A percentile compares a stretch with the other conserved stretches of the same genome.
Conservation (phyloP, 2,329 filamentous ascomycete genomes). For the Pseudogymnoascus sp. region DNA sequence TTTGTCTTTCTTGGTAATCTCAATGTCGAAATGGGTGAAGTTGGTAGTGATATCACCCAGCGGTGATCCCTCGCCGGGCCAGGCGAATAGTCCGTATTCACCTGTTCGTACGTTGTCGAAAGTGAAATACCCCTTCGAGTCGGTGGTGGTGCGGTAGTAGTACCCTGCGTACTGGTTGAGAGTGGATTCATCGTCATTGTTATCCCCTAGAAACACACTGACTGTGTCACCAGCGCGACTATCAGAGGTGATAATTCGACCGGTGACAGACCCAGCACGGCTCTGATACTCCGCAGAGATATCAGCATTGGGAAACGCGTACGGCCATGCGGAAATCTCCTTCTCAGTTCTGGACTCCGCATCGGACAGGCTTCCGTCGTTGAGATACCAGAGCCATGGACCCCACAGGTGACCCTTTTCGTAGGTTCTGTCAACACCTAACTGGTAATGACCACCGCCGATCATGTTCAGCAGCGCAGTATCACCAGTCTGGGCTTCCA, state of each 20-base stretch:
- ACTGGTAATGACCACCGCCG: constrained; percentile 43
- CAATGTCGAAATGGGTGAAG: constrained; percentile 35
- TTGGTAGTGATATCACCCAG: constrained; percentile 40
- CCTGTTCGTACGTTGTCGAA: constrained; percentile 38
- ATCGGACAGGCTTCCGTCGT: constrained; percentile 40
- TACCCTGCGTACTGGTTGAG: constrained; percentile 41
- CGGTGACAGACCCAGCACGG: constrained; percentile 37
- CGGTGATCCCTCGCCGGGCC: constrained; percentile 37
- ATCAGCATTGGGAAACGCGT: constrained; percentile 37
- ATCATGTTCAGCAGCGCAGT: constrained; percentile 48
- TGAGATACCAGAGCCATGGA: constrained; percentile 40
- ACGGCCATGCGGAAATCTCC: constrained; percentile 41
- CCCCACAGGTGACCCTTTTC: constrained; percentile 36
- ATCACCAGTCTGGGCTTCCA: constrained; percentile 43
- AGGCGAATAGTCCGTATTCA: constrained; percentile 42
- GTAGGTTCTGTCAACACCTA: constrained; percentile 30
- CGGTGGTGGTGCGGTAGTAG: constrained; percentile 43
- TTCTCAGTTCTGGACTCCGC: constrained; percentile 33
- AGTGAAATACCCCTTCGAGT: constrained; percentile 35
- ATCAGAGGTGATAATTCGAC: constrained; percentile 38
- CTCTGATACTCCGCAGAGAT: constrained; percentile 34
- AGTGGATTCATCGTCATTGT: constrained; percentile 34
- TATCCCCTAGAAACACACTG: constrained; percentile 42
- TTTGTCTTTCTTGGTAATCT: constrained; percentile 29
- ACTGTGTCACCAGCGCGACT: constrained; percentile 39